Percentiles rank a stretch among this genome's conserved stretches.
Evolutionary conservation across 352 stramenopile species (phyloP).

Genomic region (Phytophthora tubulina): DNA sequence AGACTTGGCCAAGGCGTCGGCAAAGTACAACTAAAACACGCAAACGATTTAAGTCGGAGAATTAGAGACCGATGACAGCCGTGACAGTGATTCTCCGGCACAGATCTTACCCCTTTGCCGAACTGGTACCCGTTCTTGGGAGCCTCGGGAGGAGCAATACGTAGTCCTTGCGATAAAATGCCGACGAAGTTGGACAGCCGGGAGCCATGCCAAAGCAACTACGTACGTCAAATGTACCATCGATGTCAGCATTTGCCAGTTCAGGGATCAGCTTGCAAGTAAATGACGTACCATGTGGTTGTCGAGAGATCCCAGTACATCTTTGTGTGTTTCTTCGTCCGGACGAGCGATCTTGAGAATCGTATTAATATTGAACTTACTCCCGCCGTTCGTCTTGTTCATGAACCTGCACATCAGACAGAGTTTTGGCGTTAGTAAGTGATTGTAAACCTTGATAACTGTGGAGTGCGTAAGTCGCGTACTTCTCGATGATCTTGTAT

Average conservation of each 20-base stretch:
- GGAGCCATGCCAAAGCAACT: slow-evolving; percentile 73
- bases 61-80: background rate
- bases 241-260: background rate
- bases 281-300: slow-evolving; percentile 60
- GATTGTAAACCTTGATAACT: too few relatives aligned
- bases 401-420: slow-evolving; percentile 49
- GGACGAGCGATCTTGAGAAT: slow-evolving; percentile 60
- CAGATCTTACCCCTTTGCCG: slow-evolving; percentile 63
- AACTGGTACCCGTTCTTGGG: slow-evolving; percentile 76
- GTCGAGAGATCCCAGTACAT: slow-evolving; percentile 48
- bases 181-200: slow-evolving; percentile 69
- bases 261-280: background rate
- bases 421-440: slow-evolving; percentile 5
- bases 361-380: slow-evolving; percentile 59
- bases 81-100: background rate
- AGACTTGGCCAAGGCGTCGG: slow-evolving; percentile 66
- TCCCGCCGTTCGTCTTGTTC: slow-evolving; percentile 56
- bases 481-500: slow-evolving; percentile 68
- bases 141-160: slow-evolving; percentile 74
- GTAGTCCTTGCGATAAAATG: slow-evolving; percentile 74
- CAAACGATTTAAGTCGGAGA: background rate
- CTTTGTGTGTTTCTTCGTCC: slow-evolving; percentile 52
- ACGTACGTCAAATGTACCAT: background rate
- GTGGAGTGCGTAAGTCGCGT: background rate
- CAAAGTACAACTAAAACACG: slow-evolving; percentile 68